Evolutionary conservation across 495 filamentous ascomycete species (phyloP).

Genomic region (Eremomyces bilateralis): DNA sequence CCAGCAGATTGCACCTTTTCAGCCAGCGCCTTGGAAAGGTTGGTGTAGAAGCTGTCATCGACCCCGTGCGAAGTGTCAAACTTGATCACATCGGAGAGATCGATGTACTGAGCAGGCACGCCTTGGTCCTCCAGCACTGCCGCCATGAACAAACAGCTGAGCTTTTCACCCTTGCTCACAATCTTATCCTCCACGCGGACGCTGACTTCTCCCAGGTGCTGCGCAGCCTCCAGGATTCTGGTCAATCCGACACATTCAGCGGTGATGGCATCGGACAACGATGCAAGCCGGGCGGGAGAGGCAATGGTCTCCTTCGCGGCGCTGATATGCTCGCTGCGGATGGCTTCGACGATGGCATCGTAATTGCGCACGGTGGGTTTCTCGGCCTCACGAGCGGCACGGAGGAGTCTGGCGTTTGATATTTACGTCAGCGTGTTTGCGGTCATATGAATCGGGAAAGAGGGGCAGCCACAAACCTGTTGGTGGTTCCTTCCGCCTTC

Average conservation of each 20-base stretch:
- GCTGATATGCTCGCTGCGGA: conserved; percentile 49
- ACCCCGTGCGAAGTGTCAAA: conserved; percentile 33
- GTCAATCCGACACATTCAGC: conserved; percentile 45
- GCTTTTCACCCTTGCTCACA: conserved; percentile 79
- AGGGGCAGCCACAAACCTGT: conserved; percentile 40
- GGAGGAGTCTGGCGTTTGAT: conserved; percentile 35
- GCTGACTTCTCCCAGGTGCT: conserved; percentile 43
- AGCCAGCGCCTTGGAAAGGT: conserved; percentile 38
- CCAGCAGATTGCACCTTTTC: conserved; percentile 48
- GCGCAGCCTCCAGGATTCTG: conserved; percentile 35
- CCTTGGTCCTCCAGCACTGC: conserved; percentile 55
- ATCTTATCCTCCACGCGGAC: conserved; percentile 70
- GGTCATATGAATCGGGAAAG: no score
- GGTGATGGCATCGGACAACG: conserved; percentile 38
- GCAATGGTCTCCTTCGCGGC: conserved; percentile 41
- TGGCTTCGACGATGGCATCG: conserved; percentile 45
- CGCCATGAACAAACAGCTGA: conserved; percentile 75
- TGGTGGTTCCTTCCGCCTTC: conserved; percentile 83
- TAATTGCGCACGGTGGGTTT: conserved; percentile 39
- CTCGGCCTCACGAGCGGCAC: conserved; percentile 43
- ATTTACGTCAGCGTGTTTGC: conserved; percentile 1
- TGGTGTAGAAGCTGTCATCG: conserved; percentile 60
- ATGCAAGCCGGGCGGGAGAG: conserved; percentile 33
- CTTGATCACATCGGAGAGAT: conserved; percentile 56
- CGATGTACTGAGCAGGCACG: conserved; percentile 66